A percentile compares a stretch with the other conserved stretches of the same genome.
Evolutionary conservation across 2,329 filamentous ascomycete genomes (phyloP).

Genomic region (Pseudocercospora fuligena): DNA sequence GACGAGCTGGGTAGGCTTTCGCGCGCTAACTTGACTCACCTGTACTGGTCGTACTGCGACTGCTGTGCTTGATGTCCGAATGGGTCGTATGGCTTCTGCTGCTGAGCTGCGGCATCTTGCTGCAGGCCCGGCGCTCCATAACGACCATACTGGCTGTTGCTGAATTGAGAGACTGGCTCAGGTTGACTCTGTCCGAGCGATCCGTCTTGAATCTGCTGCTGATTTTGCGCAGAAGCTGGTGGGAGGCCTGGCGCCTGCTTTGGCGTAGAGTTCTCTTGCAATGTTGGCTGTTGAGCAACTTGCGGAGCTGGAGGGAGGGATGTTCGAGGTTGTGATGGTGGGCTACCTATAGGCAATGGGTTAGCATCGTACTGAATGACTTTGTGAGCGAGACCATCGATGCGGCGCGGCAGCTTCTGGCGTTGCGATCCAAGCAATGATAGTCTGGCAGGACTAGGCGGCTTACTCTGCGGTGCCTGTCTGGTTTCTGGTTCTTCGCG

Average conservation of each 20-base stretch:
- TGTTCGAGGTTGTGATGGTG: conserved; percentile 80
- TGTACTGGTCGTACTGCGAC: conserved; percentile 53
- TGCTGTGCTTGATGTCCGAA: conserved; percentile 75
- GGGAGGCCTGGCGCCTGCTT: conserved; percentile 67
- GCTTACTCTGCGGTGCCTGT: conserved; percentile 80
- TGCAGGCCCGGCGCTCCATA: conserved; percentile 64
- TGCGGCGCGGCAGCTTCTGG: not conserved
- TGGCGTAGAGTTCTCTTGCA: conserved; percentile 52
- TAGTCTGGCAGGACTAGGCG: not conserved
- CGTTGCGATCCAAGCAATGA: not conserved
- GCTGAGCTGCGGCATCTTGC: conserved; percentile 62
- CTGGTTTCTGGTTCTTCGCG: conserved; percentile 94
- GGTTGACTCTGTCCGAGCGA: conserved; percentile 59
- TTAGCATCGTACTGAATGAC: not conserved
- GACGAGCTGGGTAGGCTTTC: not conserved
- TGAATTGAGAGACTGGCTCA: conserved; percentile 51
- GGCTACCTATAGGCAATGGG: conserved; percentile 58
- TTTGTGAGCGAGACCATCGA: not conserved
- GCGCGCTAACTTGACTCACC: not conserved
- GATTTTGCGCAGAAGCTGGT: conserved; percentile 61
- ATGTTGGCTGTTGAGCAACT: conserved; percentile 46
- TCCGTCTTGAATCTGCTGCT: conserved; percentile 45
- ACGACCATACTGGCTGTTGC: conserved; percentile 71
- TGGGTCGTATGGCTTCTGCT: conserved; percentile 85
- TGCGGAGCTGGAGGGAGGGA: conserved; percentile 76